phyloP scores from a whole-genome alignment of 179 eudicot genomes.

The Beta macrorhiza region DNA sequence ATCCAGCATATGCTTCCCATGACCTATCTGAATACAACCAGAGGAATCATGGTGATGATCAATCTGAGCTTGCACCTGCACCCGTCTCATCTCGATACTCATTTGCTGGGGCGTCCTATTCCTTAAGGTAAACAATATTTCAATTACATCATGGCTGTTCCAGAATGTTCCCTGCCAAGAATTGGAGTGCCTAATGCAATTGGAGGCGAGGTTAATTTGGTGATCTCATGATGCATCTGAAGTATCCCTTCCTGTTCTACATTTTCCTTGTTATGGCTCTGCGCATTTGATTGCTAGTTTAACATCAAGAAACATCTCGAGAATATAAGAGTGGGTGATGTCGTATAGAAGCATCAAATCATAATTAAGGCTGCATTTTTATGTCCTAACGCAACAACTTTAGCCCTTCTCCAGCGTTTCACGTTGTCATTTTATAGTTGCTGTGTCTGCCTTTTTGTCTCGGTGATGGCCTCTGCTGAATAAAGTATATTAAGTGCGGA shows the following conservation, averaged over 20 bases:
- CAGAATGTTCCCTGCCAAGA: not conserved
- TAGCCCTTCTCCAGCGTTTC: not conserved
- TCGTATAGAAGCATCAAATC: not conserved
- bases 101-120: constrained; percentile 55
- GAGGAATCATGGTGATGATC: constrained; percentile 27
- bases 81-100: constrained; percentile 47
- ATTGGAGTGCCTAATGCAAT: not conserved
- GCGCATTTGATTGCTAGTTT: not conserved
- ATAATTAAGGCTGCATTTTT: not conserved
- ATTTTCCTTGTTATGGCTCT: not conserved
- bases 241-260: not conserved
- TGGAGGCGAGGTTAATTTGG: not conserved
- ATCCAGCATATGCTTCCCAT: constrained; percentile 36
- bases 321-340: not conserved
- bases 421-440: not conserved
- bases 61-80: constrained; percentile 30
- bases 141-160: not conserved
- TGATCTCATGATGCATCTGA: not conserved
- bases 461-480: not conserved
- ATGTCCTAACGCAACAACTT: not conserved
- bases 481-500: not conserved
- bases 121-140: constrained; percentile 32
- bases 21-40: constrained; percentile 35
- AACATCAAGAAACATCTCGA: not conserved
- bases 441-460: not conserved